Base-by-base conservation (phyloP, 2,329 filamentous ascomycete species). In the Fusarium sp. region DNA sequence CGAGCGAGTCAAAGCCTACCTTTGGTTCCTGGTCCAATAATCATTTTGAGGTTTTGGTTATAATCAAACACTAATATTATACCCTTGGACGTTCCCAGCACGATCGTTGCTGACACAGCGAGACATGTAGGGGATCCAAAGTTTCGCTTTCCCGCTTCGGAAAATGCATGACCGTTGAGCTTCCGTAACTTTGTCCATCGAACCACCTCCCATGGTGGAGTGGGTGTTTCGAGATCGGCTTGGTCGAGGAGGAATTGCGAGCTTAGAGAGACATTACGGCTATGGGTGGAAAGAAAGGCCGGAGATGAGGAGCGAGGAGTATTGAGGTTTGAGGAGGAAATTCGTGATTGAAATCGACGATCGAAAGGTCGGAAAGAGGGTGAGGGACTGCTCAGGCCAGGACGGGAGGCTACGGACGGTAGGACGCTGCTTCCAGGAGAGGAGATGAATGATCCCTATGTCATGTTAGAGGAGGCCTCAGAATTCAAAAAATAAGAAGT, bases 31-130 rank as follows among this genome's bases (percentile, higher is more conserved):
- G 93, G 92, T 3, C 96, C 96, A 68, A 99, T 94, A 60, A 98
- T 97, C 74, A 92, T 91, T 81, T 97, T 98, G 59, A 98, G 83
- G 72, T 92, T 96, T 81, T 99, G 96, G 78, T 97, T 94, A 79
- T 98, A 98, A 82, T 99, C 97, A 82, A 99, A 99, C 63, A 98
- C 90, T 77, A 99, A 84, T 59, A 98, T 92, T 79, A 98, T 91
- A 55, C 97, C 96, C 80, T 97, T 98, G 5, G 94, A 93, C 1
- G 97, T 99, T 26, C 96, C 96, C 54, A 99, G 81, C 15, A 95
- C 93, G 73, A 99, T 97, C 10, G 91, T 90, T 4, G 95, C 92
- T 68, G 95, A 95, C 48, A 98, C 92, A 40, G 91, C 91, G 74
- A 98, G 86, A 81, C 94, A 98, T 0, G 95, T 98, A 24, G 95